phyloP scores from a whole-genome alignment of 345 rosid genomes.

The Theobroma cacao region DNA sequence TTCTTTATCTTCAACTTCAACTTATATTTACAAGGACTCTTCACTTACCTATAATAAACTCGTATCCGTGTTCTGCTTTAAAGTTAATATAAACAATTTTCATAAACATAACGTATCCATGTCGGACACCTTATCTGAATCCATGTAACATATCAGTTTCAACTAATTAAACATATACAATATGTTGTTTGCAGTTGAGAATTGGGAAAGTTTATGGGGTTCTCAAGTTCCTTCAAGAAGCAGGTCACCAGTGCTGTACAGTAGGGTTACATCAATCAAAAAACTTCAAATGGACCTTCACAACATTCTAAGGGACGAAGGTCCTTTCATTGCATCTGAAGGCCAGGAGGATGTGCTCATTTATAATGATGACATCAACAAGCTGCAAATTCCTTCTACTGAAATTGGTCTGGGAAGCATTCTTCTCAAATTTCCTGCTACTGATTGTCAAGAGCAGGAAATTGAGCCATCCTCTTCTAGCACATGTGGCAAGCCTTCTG shows the following conservation, averaged over 20 bases:
- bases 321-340: not conserved
- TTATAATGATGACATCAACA: conserved; percentile 16
- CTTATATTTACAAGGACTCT: too few relatives aligned
- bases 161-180: not conserved
- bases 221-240: conserved; percentile 15
- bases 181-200: not conserved
- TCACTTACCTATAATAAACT: too few relatives aligned
- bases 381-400: not conserved
- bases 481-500: not conserved
- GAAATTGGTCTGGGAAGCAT: conserved; percentile 39
- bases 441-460: not conserved
- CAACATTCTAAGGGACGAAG: conserved; percentile 1
- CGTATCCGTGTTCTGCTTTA: too few relatives aligned
- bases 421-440: conserved; percentile 19
- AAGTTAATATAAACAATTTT: too few relatives aligned
- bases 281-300: conserved; percentile 31
- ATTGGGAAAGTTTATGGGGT: not conserved
- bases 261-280: conserved; percentile 14
- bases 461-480: not conserved
- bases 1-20: not conserved
- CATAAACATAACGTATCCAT: too few relatives aligned
- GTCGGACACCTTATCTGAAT: too few relatives aligned
- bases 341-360: conserved; percentile 28
- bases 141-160: not conserved
- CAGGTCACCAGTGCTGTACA: conserved; percentile 8